Percentiles rank a stretch among this genome's conserved stretches.
phyloP scores from a whole-genome alignment of 2,329 filamentous ascomycete genomes.

The Diaporthe citri region DNA sequence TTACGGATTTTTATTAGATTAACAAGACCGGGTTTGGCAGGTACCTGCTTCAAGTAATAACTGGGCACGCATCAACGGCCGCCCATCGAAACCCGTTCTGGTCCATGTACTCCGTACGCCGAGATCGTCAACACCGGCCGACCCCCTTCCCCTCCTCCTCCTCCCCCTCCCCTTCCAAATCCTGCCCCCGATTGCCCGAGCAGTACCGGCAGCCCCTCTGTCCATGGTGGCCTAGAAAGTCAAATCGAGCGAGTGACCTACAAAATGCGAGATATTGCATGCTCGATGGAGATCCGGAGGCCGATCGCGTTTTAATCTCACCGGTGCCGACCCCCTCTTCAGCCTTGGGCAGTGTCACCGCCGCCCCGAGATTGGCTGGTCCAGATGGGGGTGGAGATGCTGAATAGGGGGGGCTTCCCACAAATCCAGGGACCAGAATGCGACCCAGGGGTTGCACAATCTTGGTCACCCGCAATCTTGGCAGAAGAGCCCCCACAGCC shows the following conservation, averaged over 20 bases:
- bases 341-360: conserved; percentile 19
- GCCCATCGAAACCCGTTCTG: conserved; percentile 21
- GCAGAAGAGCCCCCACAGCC: conserved; percentile 27
- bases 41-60: neutral
- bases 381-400: conserved; percentile 26
- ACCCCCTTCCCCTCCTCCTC: neutral
- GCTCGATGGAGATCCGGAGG: conserved; percentile 32
- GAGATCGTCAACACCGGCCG: conserved; percentile 27
- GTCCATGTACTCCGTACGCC: conserved; percentile 25
- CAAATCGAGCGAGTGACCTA: conserved; percentile 12
- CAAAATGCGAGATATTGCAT: conserved; percentile 16
- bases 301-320: conserved; percentile 34
- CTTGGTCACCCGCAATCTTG: conserved; percentile 31
- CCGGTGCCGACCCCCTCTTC: conserved; percentile 27
- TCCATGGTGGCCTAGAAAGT: conserved; percentile 1
- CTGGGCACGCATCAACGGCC: conserved; percentile 14
- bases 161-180: neutral
- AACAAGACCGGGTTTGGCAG: conserved; percentile 23
- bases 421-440: conserved; percentile 34
- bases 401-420: conserved; percentile 34
- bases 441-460: conserved; percentile 29
- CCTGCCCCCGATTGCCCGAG: neutral
- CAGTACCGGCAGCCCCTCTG: conserved; percentile 6
- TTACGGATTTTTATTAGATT: conserved; percentile 21
- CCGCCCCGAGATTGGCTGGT: conserved; percentile 26